Percentiles rank a stretch among this genome's conserved stretches.
Evolutionary conservation across 2,329 filamentous ascomycete species (phyloP).

Genomic region (Fusarium anthophilum): DNA sequence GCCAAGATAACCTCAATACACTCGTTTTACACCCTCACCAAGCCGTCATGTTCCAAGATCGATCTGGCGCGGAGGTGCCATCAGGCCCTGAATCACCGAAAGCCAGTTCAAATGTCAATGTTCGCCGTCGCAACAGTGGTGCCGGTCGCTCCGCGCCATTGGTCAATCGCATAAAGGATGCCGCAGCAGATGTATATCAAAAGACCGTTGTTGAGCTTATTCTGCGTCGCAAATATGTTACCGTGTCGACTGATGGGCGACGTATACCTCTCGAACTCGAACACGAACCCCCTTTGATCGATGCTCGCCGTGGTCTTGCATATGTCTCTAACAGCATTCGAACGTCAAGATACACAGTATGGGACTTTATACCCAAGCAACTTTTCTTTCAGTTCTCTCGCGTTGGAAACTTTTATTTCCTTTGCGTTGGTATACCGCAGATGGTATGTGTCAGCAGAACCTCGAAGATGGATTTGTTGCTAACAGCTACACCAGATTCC

Average conservation of each 20-base stretch:
- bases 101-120: conserved; percentile 7
- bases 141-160: conserved; percentile 17
- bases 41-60: conserved; percentile 33
- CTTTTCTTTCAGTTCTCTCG: conserved; percentile 87
- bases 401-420: conserved; percentile 87
- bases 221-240: conserved; percentile 72
- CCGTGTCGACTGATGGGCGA: conserved; percentile 76
- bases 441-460: conserved; percentile 55
- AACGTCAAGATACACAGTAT: conserved; percentile 83
- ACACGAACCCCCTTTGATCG: conserved; percentile 54
- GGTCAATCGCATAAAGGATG: conserved; percentile 34
- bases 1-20: conserved; percentile 25
- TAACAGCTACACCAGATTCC: conserved; percentile 58
- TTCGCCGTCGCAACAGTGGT: conserved; percentile 21
- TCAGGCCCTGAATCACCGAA: conserved; percentile 15
- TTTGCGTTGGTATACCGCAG: conserved; percentile 84
- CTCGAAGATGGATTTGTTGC: neutral
- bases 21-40: conserved; percentile 27
- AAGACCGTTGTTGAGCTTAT: conserved; percentile 58
- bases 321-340: conserved; percentile 74
- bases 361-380: conserved; percentile 87
- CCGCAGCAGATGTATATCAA: conserved; percentile 46
- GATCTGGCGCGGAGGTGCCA: conserved; percentile 16
- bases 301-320: conserved; percentile 59
- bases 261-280: conserved; percentile 56